Base-by-base conservation (phyloP, 2,329 filamentous ascomycete species). In the Stagonosporopsis rhizophila region DNA sequence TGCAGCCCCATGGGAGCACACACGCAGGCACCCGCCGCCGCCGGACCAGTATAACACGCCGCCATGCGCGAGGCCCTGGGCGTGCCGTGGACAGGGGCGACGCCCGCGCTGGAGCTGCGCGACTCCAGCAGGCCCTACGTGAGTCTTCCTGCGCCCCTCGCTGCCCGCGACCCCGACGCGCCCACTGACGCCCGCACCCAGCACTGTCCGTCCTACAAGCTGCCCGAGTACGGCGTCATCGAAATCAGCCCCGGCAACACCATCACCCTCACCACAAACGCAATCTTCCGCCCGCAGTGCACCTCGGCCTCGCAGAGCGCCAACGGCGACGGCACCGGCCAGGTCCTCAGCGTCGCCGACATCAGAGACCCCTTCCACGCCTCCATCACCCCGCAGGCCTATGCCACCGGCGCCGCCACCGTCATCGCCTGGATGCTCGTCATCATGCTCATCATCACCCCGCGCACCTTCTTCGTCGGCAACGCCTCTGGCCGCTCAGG, bases 371-470 rank as follows among this genome's bases (percentile, higher is more conserved):
- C 92, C 8, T 99, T 99, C 77, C 96, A 96, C 77, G 89, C 93
- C 51, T 96, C 93, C 34, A 92, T 91, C 19, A 94, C 95, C 40
- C 94, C 95, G 14, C 92, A 96, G 76, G 89, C 91, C 68, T 99
- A 97, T 72, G 93, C 93, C 41, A 89, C 98, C 50, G 92, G 92
- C 52, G 91, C 92, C 15, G 92, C 92, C 17, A 98, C 93, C 0
- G 89, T 96, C 52, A 89, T 96, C 45, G 89, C 92, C 44, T 98
- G 96, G 78, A 89, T 96, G 73, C 86, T 98, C 42, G 89, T 97
- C 65, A 91, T 96, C 61, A 96, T 97, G 85, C 87, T 98, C 34
- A 86, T 96, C 71, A 92, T 97, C 67, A 96, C 92, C 0, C 94
- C 94, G n/a, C 87, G 94, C 47, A 96, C 95, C 3, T 96, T 95